phyloP scores from a whole-genome alignment of 352 stramenopile species.

The Phytophthora hybrid region DNA sequence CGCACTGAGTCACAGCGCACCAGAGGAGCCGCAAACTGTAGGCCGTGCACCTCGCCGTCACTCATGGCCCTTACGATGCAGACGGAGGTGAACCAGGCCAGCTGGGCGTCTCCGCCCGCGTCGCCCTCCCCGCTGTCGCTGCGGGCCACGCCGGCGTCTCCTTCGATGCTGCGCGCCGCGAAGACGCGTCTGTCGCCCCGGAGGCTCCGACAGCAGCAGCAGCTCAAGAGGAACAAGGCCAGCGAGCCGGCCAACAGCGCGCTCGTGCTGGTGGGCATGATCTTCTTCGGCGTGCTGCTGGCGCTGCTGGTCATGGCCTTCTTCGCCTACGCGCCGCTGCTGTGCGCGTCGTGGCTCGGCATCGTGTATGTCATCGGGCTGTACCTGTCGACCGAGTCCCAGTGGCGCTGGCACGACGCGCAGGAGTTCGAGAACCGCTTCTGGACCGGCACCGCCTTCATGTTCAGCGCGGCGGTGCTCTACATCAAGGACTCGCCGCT shows the following conservation, averaged over 20 bases:
- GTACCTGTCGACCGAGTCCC: constrained; percentile 84
- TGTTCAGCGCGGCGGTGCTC: constrained; percentile 94
- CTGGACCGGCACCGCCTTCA: constrained; percentile 95
- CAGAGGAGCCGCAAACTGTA: constrained; percentile 2
- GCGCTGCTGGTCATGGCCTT: constrained; percentile 81
- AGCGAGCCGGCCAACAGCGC: constrained; percentile 61
- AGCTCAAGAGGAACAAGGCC: constrained; percentile 26
- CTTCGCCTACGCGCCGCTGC: constrained; percentile 80
- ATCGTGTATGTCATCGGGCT: constrained; percentile 86
- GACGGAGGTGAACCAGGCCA: constrained; percentile 34
- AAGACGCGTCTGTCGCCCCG: constrained; percentile 5
- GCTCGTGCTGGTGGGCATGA: constrained; percentile 75
- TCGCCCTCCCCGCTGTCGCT: constrained; percentile 34
- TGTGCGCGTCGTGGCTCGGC: constrained; percentile 82
- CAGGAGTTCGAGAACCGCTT: constrained; percentile 98
- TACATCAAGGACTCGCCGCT: constrained; percentile 96
- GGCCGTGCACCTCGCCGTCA: not conserved
- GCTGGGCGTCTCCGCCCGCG: constrained; percentile 34
- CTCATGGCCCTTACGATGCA: constrained; percentile 47
- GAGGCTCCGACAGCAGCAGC: not conserved
- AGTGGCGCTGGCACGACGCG: constrained; percentile 89
- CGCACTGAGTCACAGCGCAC: too few relatives aligned
- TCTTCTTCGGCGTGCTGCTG: constrained; percentile 71
- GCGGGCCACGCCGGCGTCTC: constrained; percentile 24
- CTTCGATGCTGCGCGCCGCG: constrained; percentile 9